Evolutionary conservation across 805 yeast genomes (phyloP).

Genomic region (Suhomyces emberorum): DNA sequence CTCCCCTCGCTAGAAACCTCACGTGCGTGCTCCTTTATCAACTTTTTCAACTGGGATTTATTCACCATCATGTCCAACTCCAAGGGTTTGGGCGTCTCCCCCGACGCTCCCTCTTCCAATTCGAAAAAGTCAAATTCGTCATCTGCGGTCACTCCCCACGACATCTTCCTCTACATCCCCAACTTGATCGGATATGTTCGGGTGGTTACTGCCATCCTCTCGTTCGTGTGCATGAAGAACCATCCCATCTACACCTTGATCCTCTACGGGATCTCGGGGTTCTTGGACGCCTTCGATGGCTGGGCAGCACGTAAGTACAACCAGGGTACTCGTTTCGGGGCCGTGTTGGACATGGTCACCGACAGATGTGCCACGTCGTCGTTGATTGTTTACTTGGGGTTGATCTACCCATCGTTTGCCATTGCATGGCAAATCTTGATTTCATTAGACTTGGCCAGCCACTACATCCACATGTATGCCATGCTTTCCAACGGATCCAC

Average conservation of each 20-base stretch:
- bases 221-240: conserved; percentile 76
- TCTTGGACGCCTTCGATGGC: conserved; percentile 95
- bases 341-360: conserved; percentile 97
- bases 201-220: conserved; percentile 74
- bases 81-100: neutral
- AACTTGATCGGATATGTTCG: conserved; percentile 88
- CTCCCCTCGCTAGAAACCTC: too few relatives aligned
- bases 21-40: neutral
- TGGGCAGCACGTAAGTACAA: conserved; percentile 85
- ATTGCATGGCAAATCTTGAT: conserved; percentile 79
- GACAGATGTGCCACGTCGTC: conserved; percentile 96
- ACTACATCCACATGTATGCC: conserved; percentile 98
- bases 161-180: conserved; percentile 79
- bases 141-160: conserved; percentile 36
- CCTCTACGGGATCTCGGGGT: conserved; percentile 82
- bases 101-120: neutral
- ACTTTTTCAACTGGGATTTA: neutral
- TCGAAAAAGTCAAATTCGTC: neutral
- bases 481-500: conserved; percentile 73
- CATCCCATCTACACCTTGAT: conserved; percentile 79
- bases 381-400: conserved; percentile 80
- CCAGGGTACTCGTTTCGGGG: conserved; percentile 92
- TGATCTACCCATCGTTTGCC: conserved; percentile 68
- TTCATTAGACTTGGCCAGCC: conserved; percentile 85
- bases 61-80: neutral